Evolutionary conservation across 805 yeast species (phyloP), one percentile per base, ranked within the genome.

Genomic region (Schizosaccharomyces octosporus): DNA sequence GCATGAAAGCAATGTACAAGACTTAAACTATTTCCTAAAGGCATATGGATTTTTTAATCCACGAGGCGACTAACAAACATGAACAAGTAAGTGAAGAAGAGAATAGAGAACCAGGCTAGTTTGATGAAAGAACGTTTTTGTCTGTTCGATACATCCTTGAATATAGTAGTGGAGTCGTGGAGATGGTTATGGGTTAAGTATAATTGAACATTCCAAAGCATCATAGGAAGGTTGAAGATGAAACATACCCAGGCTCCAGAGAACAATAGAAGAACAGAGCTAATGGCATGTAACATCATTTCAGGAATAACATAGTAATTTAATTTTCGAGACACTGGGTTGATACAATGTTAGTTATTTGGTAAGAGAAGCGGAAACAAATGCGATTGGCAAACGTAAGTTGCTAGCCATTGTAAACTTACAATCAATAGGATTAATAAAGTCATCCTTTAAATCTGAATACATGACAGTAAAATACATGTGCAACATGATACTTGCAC

Each of bases 91-190:
- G 80, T 88, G 84, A 93, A 90, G 80, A 93, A 93, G 84, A 89
- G 76, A 69, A 87, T 73, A 68, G 90, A 78, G 72, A 87, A 90
- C 80, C 87, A 89, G 9, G 93, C 97, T 67, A 90, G 80, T 73
- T 93, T 90, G 72, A 87, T 74, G 71, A 90, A 88, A 64, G 88
- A 79, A 74, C 89, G 97, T 72, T 84, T 85, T 80, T 93, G 90
- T 76, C 89, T 95, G 70, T 84, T 85, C 67, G 87, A 80, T 69
- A 90, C 80, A 54, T 97, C 89, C 76, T 97, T 81, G 76, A 93
- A 93, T 69, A 90, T 93, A 73, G 90, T 97, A 57, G 98, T 90
- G 63, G 97, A 97, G 73, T 93, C 98, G 72, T 89, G 81, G 65
- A 86, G 75, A 71, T 90, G 89, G 71, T 82, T 82, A 73, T 87